phyloP scores from a whole-genome alignment of 2,329 filamentous ascomycete species.

The Coniella lustricola region DNA sequence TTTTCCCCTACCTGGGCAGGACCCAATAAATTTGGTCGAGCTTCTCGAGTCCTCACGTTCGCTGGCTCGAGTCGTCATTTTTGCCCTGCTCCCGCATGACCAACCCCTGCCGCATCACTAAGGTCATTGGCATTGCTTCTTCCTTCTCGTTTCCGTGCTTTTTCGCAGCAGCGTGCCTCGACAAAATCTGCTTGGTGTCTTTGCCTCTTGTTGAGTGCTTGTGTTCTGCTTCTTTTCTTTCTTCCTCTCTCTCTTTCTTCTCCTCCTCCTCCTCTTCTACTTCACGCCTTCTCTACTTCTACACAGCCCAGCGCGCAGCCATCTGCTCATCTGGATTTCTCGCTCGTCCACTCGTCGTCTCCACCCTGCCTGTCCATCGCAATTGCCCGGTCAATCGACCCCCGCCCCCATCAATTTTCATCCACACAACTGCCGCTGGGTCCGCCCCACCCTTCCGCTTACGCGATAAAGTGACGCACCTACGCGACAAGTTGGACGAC shows the following conservation, averaged over 20 bases:
- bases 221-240: background rate
- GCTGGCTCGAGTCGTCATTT: background rate
- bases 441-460: background rate
- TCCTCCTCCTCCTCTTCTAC: background rate
- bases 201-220: background rate
- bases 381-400: constrained; percentile 7
- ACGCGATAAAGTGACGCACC: constrained; percentile 7
- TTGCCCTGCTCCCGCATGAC: background rate
- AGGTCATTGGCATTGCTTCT: background rate
- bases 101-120: constrained; percentile 1
- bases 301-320: no score
- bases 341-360: background rate
- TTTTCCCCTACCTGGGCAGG: no score
- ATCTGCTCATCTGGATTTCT: background rate
- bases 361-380: constrained; percentile 1
- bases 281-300: background rate
- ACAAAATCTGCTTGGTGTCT: background rate
- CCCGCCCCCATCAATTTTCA: background rate
- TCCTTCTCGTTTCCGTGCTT: background rate
- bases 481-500: background rate
- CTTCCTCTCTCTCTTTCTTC: background rate
- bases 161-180: background rate
- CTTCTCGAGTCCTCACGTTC: background rate
- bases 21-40: no score
- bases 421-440: background rate